Evolutionary conservation across 2,329 filamentous ascomycete genomes (phyloP).

Genomic region (Fusarium sp.): DNA sequence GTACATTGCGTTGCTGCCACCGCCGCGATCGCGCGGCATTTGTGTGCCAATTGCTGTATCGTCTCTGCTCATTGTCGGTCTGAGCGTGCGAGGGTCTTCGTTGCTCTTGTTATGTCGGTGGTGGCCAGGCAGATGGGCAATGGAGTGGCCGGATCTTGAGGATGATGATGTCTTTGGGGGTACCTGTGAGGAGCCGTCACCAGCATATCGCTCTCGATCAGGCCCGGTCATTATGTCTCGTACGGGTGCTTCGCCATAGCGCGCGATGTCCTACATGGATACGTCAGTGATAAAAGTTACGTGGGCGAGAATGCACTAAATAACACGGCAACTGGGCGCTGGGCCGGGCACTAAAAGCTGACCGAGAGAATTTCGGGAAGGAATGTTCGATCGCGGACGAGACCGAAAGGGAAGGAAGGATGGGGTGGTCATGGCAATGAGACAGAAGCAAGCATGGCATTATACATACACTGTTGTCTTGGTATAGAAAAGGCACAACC

Average conservation of each 20-base stretch:
- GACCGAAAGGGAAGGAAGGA: slow-evolving; percentile 4
- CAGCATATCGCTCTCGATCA: slow-evolving; percentile 74
- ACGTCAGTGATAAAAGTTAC: slow-evolving; percentile 40
- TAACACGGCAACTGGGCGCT: slow-evolving; percentile 7
- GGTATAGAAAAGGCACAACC: slow-evolving; percentile 97
- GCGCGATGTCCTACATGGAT: slow-evolving; percentile 72
- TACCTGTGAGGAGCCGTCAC: slow-evolving; percentile 59
- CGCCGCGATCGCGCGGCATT: slow-evolving; percentile 62
- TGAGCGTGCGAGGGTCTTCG: slow-evolving; percentile 72
- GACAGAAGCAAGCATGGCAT: slow-evolving; percentile 41
- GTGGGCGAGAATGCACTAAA: slow-evolving; percentile 1
- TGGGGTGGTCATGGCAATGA: slow-evolving; percentile 32
- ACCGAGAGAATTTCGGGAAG: slow-evolving; percentile 21
- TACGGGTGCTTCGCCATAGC: slow-evolving; percentile 82
- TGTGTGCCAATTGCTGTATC: slow-evolving; percentile 66
- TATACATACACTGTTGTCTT: slow-evolving; percentile 75
- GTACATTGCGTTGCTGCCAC: slow-evolving; percentile 58
- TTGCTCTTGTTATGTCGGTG: slow-evolving; percentile 76
- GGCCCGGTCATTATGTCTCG: slow-evolving; percentile 75
- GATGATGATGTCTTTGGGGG: slow-evolving; percentile 73
- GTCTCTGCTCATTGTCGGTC: slow-evolving; percentile 80
- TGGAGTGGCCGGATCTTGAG: slow-evolving; percentile 67
- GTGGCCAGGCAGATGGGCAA: slow-evolving; percentile 74
- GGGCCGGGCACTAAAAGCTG: slow-evolving; percentile 16
- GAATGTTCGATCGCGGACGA: slow-evolving; percentile 30